These are phyloP conservation scores for Penicillium dipodomyicola DNA, from an alignment of 495 filamentous ascomycete genomes.

Conservation along the genomic window DNA sequence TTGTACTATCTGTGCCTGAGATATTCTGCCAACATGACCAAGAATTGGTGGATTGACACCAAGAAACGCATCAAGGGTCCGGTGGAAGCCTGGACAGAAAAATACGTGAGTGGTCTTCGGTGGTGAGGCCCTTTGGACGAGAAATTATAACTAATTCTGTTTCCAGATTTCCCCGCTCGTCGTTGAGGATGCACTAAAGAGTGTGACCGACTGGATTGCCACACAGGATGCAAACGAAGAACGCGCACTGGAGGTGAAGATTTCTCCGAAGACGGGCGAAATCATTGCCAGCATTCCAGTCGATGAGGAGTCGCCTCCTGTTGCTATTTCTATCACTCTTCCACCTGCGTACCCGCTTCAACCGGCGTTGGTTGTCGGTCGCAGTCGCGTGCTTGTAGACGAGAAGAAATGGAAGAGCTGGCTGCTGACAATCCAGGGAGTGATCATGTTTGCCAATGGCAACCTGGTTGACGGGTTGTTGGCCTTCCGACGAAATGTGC, in stretches of 20 bases:
- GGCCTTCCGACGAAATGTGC: slow-evolving; percentile 79
- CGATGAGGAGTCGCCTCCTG: slow-evolving; percentile 79
- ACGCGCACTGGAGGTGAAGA: slow-evolving; percentile 67
- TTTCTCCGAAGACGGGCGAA: slow-evolving; percentile 66
- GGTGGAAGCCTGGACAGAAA: slow-evolving; percentile 78
- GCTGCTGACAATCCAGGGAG: slow-evolving; percentile 81
- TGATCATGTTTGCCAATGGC: slow-evolving; percentile 87
- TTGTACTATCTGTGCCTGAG: slow-evolving; percentile 79
- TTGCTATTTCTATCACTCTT: slow-evolving; percentile 73
- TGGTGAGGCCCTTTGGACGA: background rate
- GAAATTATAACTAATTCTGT: slow-evolving; percentile 6
- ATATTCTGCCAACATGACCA: slow-evolving; percentile 72
- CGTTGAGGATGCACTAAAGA: slow-evolving; percentile 65
- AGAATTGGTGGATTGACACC: slow-evolving; percentile 80
- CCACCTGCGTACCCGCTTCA: slow-evolving; percentile 79
- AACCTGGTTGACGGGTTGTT: slow-evolving; percentile 79
- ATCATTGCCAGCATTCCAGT: slow-evolving; percentile 79
- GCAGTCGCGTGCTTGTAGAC: slow-evolving; percentile 79
- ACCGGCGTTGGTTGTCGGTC: slow-evolving; percentile 68
- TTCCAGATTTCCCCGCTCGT: slow-evolving; percentile 72
- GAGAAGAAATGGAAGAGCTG: slow-evolving; percentile 89
- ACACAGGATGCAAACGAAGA: slow-evolving; percentile 57
- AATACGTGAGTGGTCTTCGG: slow-evolving; percentile 50
- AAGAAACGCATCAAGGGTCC: slow-evolving; percentile 72
- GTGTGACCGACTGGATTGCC: slow-evolving; percentile 69